phyloP scores from a whole-genome alignment of 306 rosid species.

The Alnus glutinosa region DNA sequence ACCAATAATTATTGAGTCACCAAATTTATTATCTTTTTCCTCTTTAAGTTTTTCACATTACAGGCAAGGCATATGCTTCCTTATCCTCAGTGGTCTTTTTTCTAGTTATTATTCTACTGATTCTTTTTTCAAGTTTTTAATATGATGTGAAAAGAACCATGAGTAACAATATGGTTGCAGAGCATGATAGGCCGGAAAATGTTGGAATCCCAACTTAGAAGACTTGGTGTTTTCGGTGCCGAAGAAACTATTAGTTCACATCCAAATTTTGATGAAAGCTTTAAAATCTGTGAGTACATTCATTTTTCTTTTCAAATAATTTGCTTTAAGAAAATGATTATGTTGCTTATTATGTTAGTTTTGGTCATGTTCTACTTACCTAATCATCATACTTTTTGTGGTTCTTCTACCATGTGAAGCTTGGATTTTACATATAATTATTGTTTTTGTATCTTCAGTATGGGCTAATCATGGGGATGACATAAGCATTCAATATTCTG shows the following conservation, averaged over 20 bases:
- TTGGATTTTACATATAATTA: conserved; percentile 18
- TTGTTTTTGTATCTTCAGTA: conserved; percentile 51
- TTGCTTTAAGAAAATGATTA: conserved; percentile 11
- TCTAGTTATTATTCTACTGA: neutral
- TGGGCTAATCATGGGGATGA: conserved; percentile 99
- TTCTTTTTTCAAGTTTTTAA: neutral
- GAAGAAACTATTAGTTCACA: conserved; percentile 95
- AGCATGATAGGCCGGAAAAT: conserved; percentile 88
- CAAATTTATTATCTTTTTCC: neutral
- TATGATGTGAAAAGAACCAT: conserved; percentile 1
- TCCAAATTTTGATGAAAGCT: conserved; percentile 79
- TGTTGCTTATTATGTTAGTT: neutral
- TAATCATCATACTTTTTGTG: conserved; percentile 14
- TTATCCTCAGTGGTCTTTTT: neutral
- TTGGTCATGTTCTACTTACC: conserved; percentile 22
- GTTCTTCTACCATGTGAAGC: conserved; percentile 24
- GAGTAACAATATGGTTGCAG: conserved; percentile 50
- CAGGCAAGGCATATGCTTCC: neutral
- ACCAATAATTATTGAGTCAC: neutral
- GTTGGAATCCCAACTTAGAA: conserved; percentile 92
- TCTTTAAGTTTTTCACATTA: neutral
- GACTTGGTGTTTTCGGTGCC: conserved; percentile 91
- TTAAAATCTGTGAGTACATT: conserved; percentile 70
- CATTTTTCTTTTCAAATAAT: conserved; percentile 25
- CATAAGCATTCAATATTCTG: conserved; percentile 86